Base-by-base conservation (phyloP, 1,284 basidiomycete genomes). In the Ceratorhiza oryzae-sativae region DNA sequence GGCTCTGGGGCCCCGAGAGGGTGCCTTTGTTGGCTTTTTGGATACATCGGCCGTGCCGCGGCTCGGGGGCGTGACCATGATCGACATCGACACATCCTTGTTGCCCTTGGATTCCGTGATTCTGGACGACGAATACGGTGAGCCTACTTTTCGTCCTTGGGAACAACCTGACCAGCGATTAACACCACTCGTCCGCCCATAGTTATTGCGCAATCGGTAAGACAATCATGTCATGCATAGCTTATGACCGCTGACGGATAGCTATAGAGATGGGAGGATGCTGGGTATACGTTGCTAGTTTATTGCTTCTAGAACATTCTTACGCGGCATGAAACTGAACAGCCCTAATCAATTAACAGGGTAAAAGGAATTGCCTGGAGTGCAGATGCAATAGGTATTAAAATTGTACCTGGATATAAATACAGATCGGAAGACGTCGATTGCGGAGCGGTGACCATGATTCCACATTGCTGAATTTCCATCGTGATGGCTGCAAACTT, bases 141-240 rank as follows among this genome's bases (percentile, higher is more conserved):
- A 1, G 58, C 12, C 15, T 20, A 34, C 15, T 20, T 6, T 34
- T 15, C 30, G 5, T 32, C 25, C 36, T 39, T 5, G 36, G 13
- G 36, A 48, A 48, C 23, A 39, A 9, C 23, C 34, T 34, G 6
- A 32, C 27, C 12, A 8, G 27, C 25, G n/a, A n/a, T 8, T 32
- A 6, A 41, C 30, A 30, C 30, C 10, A 55, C 4, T 13, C 36
- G 36, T 6, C 30, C 6, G 51, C 18, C 23, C 9, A 56, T 30
- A 60, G 58, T 60, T 15, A 60, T 60, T 18, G 41, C 41, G 20
- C 58, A 60, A 45, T 42, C 58, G 41, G 58, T 60, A 45, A 60
- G 36, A 25, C 6, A 15, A 20, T 27, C 18, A 41, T n/a, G 1
- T 41, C 12, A 27, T 32, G 13, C 5, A 20, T 3, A 1, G 2